Evolutionary conservation across 306 rosid genomes (phyloP).

Genomic region (Prunus kanzakura): DNA sequence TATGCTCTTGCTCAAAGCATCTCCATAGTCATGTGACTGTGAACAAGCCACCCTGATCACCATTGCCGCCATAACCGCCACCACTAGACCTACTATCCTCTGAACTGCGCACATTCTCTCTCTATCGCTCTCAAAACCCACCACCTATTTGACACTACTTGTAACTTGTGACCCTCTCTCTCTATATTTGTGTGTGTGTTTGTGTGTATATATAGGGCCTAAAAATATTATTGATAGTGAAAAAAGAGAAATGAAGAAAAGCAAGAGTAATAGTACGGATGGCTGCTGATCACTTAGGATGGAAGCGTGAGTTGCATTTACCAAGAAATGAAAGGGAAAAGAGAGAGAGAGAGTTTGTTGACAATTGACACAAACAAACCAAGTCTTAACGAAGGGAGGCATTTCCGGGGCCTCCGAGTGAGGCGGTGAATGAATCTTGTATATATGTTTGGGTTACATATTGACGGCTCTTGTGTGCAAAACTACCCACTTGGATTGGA

Average conservation of each 20-base stretch:
- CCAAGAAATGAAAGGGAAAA: not conserved
- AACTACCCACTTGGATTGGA: not conserved
- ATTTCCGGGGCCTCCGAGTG: constrained; percentile 12
- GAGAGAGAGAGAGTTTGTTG: not conserved
- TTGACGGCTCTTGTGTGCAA: too few species aligned
- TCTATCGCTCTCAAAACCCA: not conserved
- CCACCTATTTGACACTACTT: not conserved
- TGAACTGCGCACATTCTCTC: not conserved
- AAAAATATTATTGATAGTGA: not conserved
- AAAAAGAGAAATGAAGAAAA: not conserved
- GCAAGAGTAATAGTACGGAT: not conserved
- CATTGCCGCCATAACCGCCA: not conserved
- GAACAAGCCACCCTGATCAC: constrained; percentile 4
- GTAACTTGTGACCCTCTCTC: not conserved
- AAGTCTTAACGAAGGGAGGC: constrained; percentile 11
- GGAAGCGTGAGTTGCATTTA: not conserved
- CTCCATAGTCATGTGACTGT: constrained; percentile 33
- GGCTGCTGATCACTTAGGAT: not conserved
- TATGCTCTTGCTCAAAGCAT: constrained; percentile 48
- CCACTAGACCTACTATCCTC: constrained; percentile 8
- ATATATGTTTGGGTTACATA: not conserved
- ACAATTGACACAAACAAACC: constrained; percentile 8
- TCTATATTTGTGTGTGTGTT: not conserved
- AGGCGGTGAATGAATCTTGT: constrained; percentile 18
- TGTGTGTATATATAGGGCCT: not conserved